Evolutionary conservation across 2,329 filamentous ascomycete genomes (phyloP).

Genomic region (Colletotrichum incanum): DNA sequence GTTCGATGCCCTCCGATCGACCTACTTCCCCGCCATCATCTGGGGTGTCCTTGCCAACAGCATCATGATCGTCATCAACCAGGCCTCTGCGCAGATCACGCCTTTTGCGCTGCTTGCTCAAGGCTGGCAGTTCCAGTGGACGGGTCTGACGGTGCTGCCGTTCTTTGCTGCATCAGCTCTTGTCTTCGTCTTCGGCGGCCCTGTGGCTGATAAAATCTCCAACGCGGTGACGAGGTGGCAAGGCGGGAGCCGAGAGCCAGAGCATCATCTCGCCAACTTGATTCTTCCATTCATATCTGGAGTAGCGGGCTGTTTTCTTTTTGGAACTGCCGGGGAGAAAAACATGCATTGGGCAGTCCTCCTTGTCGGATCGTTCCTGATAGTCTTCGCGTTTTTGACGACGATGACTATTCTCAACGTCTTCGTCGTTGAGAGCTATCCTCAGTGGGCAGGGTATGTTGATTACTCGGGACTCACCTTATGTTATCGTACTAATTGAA

Average conservation of each 20-base stretch:
- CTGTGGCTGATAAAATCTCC: conserved; percentile 49
- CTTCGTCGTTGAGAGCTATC: conserved; percentile 53
- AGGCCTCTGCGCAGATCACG: conserved; percentile 48
- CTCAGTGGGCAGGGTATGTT: conserved; percentile 43
- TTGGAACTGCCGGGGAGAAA: conserved; percentile 49
- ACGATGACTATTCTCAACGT: conserved; percentile 50
- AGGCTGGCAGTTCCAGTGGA: conserved; percentile 51
- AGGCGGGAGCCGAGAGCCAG: conserved; percentile 50
- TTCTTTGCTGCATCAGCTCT: conserved; percentile 44
- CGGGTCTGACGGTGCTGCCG: conserved; percentile 49
- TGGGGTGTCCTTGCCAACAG: conserved; percentile 52
- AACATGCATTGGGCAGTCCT: conserved; percentile 49
- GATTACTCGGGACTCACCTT: fast-evolving
- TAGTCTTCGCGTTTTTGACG: conserved; percentile 50
- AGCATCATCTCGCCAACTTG: conserved; percentile 53
- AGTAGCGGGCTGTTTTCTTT: conserved; percentile 51
- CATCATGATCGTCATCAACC: conserved; percentile 50
- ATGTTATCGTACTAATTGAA: neutral
- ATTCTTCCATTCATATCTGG: conserved; percentile 49
- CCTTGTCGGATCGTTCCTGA: conserved; percentile 48
- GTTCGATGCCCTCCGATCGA: conserved; percentile 51
- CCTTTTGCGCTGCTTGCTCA: conserved; percentile 36
- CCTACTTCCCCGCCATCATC: conserved; percentile 52
- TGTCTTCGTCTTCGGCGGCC: conserved; percentile 49
- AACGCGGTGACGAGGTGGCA: conserved; percentile 50